phyloP scores from a whole-genome alignment of 139 green algal genomes.

The Coccomyxa sp. region DNA sequence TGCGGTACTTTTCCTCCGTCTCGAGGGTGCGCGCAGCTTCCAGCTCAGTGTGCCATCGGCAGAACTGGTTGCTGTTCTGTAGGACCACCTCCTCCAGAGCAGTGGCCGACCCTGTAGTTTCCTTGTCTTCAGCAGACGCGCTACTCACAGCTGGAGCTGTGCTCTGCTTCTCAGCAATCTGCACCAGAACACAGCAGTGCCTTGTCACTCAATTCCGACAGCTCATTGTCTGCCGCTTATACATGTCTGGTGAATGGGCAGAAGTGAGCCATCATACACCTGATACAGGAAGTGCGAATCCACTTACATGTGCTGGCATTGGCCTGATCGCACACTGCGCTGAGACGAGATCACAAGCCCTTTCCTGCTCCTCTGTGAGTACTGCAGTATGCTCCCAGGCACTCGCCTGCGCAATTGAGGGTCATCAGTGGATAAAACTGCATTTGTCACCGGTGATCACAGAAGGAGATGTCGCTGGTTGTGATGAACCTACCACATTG shows the following conservation, averaged over 20 bases:
- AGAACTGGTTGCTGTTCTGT: slow-evolving; percentile 76
- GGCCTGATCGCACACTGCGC: slow-evolving; percentile 44
- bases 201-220: no score
- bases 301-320: slow-evolving; percentile 51
- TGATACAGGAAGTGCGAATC: neutral
- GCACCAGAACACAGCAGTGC: neutral
- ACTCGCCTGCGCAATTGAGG: slow-evolving; percentile 34
- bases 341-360: slow-evolving; percentile 46
- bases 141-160: neutral
- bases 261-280: no score
- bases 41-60: slow-evolving; percentile 75
- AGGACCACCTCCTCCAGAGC: slow-evolving; percentile 59
- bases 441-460: neutral
- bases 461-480: neutral
- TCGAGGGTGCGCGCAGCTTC: slow-evolving; percentile 70
- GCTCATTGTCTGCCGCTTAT: no score
- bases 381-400: slow-evolving; percentile 59
- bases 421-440: neutral
- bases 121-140: neutral
- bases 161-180: neutral
- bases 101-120: neutral
- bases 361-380: slow-evolving; percentile 56
- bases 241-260: neutral
- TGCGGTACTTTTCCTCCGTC: slow-evolving; percentile 83
- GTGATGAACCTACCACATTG: neutral